Base-by-base conservation (phyloP, 2,329 filamentous ascomycete species). In the Aspergillus novoparasiticus region DNA sequence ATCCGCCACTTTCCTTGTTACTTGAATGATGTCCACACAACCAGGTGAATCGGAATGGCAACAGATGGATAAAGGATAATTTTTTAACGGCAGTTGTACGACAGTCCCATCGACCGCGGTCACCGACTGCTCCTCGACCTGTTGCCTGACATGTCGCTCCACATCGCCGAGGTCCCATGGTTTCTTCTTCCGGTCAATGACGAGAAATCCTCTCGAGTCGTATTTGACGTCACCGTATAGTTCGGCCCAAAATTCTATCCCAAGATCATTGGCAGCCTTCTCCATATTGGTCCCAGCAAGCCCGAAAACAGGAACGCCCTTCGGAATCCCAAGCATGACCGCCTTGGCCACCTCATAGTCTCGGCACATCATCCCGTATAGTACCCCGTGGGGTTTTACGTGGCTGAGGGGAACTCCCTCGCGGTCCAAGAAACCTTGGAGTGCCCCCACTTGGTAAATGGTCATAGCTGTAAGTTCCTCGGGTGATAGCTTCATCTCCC, bases 361-460 rank as follows among this genome's bases (percentile, higher is more conserved):
- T 63, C 84, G 73, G 64, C 81, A 82, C 78, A 83, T 84, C 83
- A 85, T 85, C 5, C 83, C 83, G 69, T 87, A 89, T 1, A 89
- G 78, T 26, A 85, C 81, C 5, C 86, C 86, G 61, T 89, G 87
- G 2, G 87, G 86, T 71, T 88, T 90, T 46, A 90, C 84, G 67
- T 90, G 88, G 67, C 87, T 81, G 30, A 90, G 73, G 16, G 79
- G 75, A 8, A 89, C 75, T 16, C 79, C 81, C 68, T 89, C 87
- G 0, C 81, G 81, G 39, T 86, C 82, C 2, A 90, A 77, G 64
- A 89, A 86, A 1, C 78, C 87, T 64, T 86, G 83, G 2, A 90
- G 77, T 0, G 87, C 86, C 2, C 88, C 88, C 39, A 90, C 83
- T 70, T 90, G 88, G 73, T 90, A 90, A 36, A 87, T 75, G 0